These are phyloP conservation scores for Solanum megistacrolobum DNA, from an alignment of 257 asterid genomes.

Conservation along the genomic window DNA sequence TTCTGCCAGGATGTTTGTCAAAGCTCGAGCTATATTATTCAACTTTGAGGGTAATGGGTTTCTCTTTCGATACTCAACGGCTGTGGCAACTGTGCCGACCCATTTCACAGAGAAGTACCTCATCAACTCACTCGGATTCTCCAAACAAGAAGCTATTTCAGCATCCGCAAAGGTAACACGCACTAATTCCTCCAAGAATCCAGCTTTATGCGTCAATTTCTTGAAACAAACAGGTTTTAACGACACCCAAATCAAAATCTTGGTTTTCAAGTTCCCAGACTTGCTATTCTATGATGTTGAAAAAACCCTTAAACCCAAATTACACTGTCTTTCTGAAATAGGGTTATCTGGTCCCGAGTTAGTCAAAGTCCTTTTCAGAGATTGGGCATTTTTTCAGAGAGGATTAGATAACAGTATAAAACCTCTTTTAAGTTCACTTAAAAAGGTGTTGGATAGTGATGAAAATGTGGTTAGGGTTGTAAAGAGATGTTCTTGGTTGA, in stretches of 20 bases:
- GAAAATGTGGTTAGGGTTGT: slow-evolving; percentile 2
- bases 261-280: background rate
- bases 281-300: slow-evolving; percentile 1
- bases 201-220: background rate
- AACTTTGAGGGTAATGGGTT: background rate
- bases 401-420: background rate
- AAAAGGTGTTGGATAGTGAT: slow-evolving; percentile 1
- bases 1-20: background rate
- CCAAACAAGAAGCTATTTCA: background rate
- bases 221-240: background rate
- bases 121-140: background rate
- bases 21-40: background rate
- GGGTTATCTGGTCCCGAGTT: slow-evolving; percentile 3
- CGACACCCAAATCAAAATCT: background rate
- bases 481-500: background rate
- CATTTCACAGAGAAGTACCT: background rate
- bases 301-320: slow-evolving; percentile 10
- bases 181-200: background rate
- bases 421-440: background rate
- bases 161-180: background rate
- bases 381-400: background rate
- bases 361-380: background rate
- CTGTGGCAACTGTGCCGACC: background rate
- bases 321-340: background rate
- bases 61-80: slow-evolving; percentile 1